Evolutionary conservation across 371 early-diverging fungal species (phyloP).

Genomic region (Actinomortierella ambigua): DNA sequence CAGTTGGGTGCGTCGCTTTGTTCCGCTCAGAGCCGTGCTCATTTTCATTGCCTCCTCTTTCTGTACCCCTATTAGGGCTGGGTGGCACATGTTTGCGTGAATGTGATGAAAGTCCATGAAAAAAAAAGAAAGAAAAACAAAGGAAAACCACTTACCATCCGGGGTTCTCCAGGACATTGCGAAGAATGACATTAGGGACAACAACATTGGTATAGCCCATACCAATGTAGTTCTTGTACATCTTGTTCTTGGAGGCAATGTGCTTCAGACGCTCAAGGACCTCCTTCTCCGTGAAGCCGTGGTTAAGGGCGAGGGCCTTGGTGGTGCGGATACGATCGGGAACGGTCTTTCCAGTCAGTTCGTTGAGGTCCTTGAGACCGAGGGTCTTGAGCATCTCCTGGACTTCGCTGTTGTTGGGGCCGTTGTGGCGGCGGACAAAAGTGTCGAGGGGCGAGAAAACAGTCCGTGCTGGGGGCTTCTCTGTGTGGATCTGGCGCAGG

Average conservation of each 20-base stretch:
- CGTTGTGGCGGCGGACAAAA: constrained; percentile 90
- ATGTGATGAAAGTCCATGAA: not conserved
- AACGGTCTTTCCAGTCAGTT: constrained; percentile 81
- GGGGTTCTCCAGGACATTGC: constrained; percentile 96
- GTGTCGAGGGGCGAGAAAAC: constrained; percentile 68
- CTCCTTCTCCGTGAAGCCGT: constrained; percentile 82
- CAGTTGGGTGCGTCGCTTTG: no score
- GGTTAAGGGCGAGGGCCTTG: constrained; percentile 67
- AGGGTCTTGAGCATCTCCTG: constrained; percentile 80
- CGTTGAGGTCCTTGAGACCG: constrained; percentile 79
- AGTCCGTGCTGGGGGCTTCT: constrained; percentile 43
- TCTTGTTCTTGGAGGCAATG: constrained; percentile 90
- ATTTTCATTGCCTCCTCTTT: not conserved
- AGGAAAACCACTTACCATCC: constrained; percentile 85
- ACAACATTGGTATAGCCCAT: constrained; percentile 93
- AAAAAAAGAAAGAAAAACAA: not conserved
- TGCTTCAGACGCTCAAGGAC: constrained; percentile 76
- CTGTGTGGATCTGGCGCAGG: constrained; percentile 40
- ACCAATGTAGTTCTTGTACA: constrained; percentile 91
- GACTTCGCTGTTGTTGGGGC: constrained; percentile 76
- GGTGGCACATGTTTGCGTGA: constrained; percentile 11
- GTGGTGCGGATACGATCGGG: constrained; percentile 82
- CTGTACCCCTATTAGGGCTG: constrained; percentile 1
- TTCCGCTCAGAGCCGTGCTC: not conserved
- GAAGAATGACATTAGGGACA: constrained; percentile 92